Base-by-base conservation (phyloP, 2,329 filamentous ascomycete species). In the Cordyceps javanica region DNA sequence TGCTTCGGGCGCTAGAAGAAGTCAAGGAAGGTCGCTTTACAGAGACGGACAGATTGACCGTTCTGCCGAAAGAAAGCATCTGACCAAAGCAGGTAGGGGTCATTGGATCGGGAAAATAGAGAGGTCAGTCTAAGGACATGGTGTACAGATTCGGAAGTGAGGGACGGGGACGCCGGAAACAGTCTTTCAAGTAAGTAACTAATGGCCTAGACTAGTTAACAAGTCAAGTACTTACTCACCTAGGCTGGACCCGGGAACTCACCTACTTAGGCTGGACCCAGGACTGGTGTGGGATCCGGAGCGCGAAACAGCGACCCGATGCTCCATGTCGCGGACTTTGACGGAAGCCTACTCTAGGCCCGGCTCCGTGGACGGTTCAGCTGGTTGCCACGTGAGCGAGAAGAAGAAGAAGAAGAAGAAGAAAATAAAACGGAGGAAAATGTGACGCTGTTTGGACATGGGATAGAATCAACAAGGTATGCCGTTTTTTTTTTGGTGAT, bases 121-220 rank as follows among this genome's bases (percentile, higher is more conserved):
- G n/a, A 39, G 16, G n/a, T n/a, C n/a, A n/a, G n/a, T n/a, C n/a
- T 19, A 8, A 51, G 11, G 26, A 26, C 9, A 13, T 5, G 13
- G 28, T 38, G 30, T 23, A 13, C 32, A 25, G 28, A 36, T 32
- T 45, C 30, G 14, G 21, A 41, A 46, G 21, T 21, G 28, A 28
- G 41, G 13, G 10, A 44, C 52, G 52, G 52, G 41, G 38, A 36
- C 28, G 52, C 52, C 52, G 52, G 52, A 55, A 55, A 55, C 41
- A 46, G 51, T 11, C 23, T 50, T n/a, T 13, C 5, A 8, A 23
- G 26, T n/a, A n/a, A n/a, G n/a, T n/a, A n/a, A n/a, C n/a, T n/a
- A n/a, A n/a, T n/a, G n/a, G n/a, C n/a, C n/a, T n/a, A n/a, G n/a
- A n/a, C n/a, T n/a, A n/a, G n/a, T n/a, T n/a, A n/a, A n/a, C n/a